Conservation (phyloP, 805 yeast species). For the Candida piceae region DNA sequence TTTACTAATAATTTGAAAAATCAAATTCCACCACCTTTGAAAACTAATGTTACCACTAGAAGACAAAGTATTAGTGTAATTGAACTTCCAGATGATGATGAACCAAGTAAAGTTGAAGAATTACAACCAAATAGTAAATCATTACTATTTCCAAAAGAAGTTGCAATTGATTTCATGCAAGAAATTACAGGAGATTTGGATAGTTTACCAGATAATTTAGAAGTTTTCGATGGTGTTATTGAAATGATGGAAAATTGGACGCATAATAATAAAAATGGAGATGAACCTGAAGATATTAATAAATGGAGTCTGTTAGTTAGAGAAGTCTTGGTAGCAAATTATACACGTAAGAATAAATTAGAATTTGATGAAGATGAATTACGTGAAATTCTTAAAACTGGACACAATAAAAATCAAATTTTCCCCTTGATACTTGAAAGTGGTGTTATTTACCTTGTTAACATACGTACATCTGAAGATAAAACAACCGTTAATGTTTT, state of each 20-base stretch:
- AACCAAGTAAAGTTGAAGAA: too few relatives aligned
- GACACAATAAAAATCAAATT: conserved; percentile 26
- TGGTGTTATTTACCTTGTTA: conserved; percentile 26
- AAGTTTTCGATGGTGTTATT: conserved; percentile 25
- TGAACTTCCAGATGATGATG: conserved; percentile 11
- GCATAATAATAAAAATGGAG: conserved; percentile 17
- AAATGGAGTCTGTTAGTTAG: conserved; percentile 22
- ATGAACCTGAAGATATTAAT: conserved; percentile 6
- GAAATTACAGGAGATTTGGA: conserved; percentile 13
- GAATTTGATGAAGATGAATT: conserved; percentile 29
- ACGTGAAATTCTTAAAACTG: conserved; percentile 20
- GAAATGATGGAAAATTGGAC: conserved; percentile 27
- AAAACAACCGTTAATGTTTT: conserved; percentile 18
- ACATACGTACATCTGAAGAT: conserved; percentile 19
- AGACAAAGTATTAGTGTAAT: conserved; percentile 3
- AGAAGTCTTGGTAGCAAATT: conserved; percentile 25
- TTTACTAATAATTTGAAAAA: too few relatives aligned
- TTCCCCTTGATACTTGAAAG: conserved; percentile 29
- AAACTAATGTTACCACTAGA: too few relatives aligned
- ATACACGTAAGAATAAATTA: conserved; percentile 21
- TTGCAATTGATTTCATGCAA: conserved; percentile 16
- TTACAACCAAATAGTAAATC: too few relatives aligned
- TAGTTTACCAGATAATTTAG: conserved; percentile 20
- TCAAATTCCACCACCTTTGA: too few relatives aligned
- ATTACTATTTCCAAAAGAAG: conserved; percentile 10